Conservation (phyloP, 2,329 filamentous ascomycete genomes). For the Trichophyton mentagrophytes region DNA sequence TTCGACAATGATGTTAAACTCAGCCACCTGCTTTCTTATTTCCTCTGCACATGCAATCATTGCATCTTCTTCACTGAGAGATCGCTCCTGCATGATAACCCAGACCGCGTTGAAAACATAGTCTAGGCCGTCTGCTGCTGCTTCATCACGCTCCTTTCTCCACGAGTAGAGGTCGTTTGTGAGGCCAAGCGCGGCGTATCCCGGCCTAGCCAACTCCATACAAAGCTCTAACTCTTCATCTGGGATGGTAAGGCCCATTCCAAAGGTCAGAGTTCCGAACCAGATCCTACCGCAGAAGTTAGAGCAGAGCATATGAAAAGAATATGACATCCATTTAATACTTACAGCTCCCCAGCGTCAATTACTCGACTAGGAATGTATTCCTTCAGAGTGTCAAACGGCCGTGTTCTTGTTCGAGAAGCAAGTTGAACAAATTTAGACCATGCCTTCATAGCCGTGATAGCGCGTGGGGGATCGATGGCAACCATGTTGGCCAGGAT, state of each 20-base stretch:
- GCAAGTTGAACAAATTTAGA: conserved; percentile 15
- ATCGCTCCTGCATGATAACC: conserved; percentile 29
- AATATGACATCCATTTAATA: neutral
- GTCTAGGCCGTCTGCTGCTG: conserved; percentile 18
- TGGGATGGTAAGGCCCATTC: conserved; percentile 27
- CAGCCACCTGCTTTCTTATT: conserved; percentile 17
- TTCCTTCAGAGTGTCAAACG: conserved; percentile 18
- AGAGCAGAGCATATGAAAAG: neutral
- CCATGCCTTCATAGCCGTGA: conserved; percentile 20
- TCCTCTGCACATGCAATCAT: conserved; percentile 15
- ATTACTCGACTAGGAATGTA: conserved; percentile 20
- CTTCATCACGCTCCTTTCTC: conserved; percentile 25
- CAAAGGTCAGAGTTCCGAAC: conserved; percentile 28
- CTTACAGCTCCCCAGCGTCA: conserved; percentile 20
- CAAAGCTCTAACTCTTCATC: conserved; percentile 23
- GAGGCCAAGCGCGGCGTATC: conserved; percentile 21
- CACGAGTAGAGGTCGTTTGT: conserved; percentile 32
- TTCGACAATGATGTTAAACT: conserved; percentile 14
- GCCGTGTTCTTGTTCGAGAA: conserved; percentile 4
- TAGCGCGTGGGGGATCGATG: conserved; percentile 17
- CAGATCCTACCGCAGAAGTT: conserved; percentile 19
- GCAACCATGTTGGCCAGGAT: conserved; percentile 20
- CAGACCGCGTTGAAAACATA: conserved; percentile 25
- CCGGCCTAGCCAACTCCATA: conserved; percentile 19
- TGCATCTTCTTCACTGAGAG: conserved; percentile 19